Evolutionary conservation across 2,329 filamentous ascomycete genomes (phyloP).

Genomic region (Penicillium janthinellum): DNA sequence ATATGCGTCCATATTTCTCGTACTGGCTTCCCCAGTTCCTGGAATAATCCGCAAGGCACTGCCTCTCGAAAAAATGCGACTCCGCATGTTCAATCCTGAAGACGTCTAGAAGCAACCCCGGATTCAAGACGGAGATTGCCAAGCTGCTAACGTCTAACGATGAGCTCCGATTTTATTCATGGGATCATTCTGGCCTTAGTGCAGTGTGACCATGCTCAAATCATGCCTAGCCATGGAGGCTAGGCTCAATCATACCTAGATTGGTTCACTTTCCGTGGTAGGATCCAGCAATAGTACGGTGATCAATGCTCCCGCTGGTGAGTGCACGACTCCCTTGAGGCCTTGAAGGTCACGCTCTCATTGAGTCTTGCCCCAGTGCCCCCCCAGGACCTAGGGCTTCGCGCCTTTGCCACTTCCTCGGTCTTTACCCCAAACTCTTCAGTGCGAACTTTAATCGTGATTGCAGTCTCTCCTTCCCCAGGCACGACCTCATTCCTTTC

Average conservation of each 20-base stretch:
- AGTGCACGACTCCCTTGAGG: no score
- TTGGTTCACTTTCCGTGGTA: not conserved
- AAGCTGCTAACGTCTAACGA: not conserved
- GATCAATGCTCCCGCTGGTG: not conserved
- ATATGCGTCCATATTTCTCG: not conserved
- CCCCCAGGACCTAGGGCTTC: not conserved
- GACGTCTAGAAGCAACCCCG: not conserved
- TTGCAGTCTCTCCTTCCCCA: not conserved
- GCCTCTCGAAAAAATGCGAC: not conserved
- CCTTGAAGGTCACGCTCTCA: no score
- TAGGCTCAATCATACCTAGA: constrained; percentile 1
- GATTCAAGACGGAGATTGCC: not conserved
- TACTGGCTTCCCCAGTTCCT: not conserved
- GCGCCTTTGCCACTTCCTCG: not conserved
- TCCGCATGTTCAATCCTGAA: not conserved
- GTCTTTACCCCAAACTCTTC: constrained; percentile 1
- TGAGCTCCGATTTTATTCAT: not conserved
- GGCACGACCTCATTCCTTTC: not conserved
- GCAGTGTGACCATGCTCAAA: not conserved
- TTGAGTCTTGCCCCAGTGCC: not conserved
- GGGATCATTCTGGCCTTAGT: not conserved
- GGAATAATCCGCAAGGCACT: not conserved
- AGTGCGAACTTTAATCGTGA: not conserved
- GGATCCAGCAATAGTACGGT: not conserved
- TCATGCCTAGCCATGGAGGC: not conserved